Conservation (phyloP, 441 rosid species). For the Eutrema salsugineum region DNA sequence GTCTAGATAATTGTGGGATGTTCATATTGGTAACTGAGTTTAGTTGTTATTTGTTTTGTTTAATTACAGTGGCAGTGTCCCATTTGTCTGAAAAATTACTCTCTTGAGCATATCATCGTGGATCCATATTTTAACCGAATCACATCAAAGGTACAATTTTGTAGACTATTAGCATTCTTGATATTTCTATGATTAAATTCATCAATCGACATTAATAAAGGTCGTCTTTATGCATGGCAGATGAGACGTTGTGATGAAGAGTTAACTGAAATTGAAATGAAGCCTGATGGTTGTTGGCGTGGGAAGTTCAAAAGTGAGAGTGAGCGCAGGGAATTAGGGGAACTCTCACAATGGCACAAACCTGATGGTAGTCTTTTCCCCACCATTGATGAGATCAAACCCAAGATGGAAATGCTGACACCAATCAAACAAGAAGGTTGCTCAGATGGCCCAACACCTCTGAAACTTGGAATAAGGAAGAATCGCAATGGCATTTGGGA, state of each 20-base stretch:
- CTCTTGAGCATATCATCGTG: slow-evolving; percentile 69
- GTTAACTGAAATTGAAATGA: slow-evolving; percentile 77
- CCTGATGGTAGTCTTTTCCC: slow-evolving; percentile 60
- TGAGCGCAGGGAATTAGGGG: slow-evolving; percentile 77
- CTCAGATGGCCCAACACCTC: slow-evolving; percentile 63
- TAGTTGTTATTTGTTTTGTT: slow-evolving; percentile 11
- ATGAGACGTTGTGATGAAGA: slow-evolving; percentile 85
- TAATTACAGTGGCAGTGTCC: slow-evolving; percentile 96
- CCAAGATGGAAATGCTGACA: slow-evolving; percentile 49
- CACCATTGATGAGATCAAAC: slow-evolving; percentile 39
- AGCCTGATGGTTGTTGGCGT: slow-evolving; percentile 97
- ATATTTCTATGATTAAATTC: not conserved
- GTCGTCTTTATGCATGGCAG: slow-evolving; percentile 34
- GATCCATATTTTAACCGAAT: slow-evolving; percentile 91
- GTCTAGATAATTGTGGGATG: not conserved
- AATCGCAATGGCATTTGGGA: slow-evolving; percentile 82
- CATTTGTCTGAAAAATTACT: slow-evolving; percentile 78
- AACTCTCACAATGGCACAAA: slow-evolving; percentile 72
- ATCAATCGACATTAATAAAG: not conserved
- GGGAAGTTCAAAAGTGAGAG: slow-evolving; percentile 68
- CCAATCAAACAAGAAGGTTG: slow-evolving; percentile 63
- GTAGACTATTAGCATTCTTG: not conserved
- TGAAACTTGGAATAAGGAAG: slow-evolving; percentile 88
- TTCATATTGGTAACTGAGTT: slow-evolving; percentile 1
- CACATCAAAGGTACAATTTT: slow-evolving; percentile 60